phyloP scores from a whole-genome alignment of 2,329 filamentous ascomycete species.

The Talaromyces sp. region DNA sequence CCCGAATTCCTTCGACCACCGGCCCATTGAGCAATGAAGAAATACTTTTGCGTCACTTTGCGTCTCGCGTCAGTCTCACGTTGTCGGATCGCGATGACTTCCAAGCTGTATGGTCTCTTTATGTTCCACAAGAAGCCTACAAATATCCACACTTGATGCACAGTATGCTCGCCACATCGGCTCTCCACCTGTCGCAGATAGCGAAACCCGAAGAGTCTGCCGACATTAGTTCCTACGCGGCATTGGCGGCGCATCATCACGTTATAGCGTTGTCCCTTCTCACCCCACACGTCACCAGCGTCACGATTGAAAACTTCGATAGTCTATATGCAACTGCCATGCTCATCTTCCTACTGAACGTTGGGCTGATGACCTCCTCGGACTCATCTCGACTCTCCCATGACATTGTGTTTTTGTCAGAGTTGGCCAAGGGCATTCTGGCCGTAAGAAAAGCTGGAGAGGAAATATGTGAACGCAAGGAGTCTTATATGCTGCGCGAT shows the following conservation, averaged over 20 bases:
- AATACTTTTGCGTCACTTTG: constrained; percentile 8
- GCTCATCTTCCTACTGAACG: constrained; percentile 13
- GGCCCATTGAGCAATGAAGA: neutral
- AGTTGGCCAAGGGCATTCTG: constrained; percentile 12
- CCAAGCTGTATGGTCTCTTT: constrained; percentile 7
- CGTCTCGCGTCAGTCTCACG: constrained; percentile 9
- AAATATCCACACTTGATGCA: constrained; percentile 16
- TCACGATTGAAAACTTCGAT: constrained; percentile 14
- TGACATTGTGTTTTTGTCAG: constrained; percentile 6
- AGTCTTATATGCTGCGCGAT: constrained; percentile 10
- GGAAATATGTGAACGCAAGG: neutral
- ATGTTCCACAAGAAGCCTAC: neutral
- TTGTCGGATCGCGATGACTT: constrained; percentile 10
- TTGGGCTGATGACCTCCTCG: constrained; percentile 1
- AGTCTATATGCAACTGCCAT: constrained; percentile 13
- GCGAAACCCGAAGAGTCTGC: neutral
- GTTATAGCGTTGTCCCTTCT: constrained; percentile 10
- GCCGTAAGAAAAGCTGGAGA: constrained; percentile 3
- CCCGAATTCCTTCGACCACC: neutral
- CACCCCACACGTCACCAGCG: neutral
- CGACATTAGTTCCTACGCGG: neutral
- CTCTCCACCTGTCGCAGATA: constrained; percentile 12
- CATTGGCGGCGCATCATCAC: constrained; percentile 11
- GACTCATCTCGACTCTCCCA: neutral
- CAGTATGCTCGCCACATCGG: constrained; percentile 14